Base-by-base conservation (phyloP, 805 yeast genomes). In the Yarrowia divulgata region DNA sequence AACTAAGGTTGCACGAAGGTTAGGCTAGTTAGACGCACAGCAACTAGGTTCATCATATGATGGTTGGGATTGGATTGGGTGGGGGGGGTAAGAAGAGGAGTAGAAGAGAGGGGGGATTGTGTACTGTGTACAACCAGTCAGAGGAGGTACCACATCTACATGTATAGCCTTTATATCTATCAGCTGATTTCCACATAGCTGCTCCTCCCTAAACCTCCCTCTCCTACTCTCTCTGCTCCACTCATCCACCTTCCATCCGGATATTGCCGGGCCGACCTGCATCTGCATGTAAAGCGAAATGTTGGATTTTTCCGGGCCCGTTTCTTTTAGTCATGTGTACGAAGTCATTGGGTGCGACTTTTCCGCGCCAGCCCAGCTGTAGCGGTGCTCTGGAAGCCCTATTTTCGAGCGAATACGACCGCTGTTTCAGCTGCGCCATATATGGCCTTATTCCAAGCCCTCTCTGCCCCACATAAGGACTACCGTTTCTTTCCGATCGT, bases 271-370 rank as follows among this genome's bases (percentile, higher is more conserved):
- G 32, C 62, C 46, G 45, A 57, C 63, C 66, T 60, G 66, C 66
- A 60, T 60, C 66, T 60, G 66, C 66, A 60, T 60, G 66, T 60
- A 58, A 50, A 57, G 63, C 50, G 46, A 43, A 60, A 60, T 60
- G 66, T 60, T 60, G 40, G 66, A 57, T 60, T 60, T 60, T 60
- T 60, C 66, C 66, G 66, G 64, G 23, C 39, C 45, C 58, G 13
- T 52, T 18, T 35, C 29, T 23, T 37, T 16, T 37, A 39, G 45
- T 54, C 45, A 39, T 54, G 60, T 54, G 58, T 23, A 50, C 19
- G 13, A n/a, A 10, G 40, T n/a, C 23, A 13, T 52, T 52, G 55
- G 54, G 37, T 35, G 29, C 5, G 29, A 23, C 19, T 49, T 32
- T 5, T 10, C 32, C 16, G 29, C 29, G 29, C 29, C 29, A 23